These are phyloP conservation scores for Chalaropsis ovoidea DNA, from an alignment of 2,329 filamentous ascomycete species.

Conservation along the genomic window DNA sequence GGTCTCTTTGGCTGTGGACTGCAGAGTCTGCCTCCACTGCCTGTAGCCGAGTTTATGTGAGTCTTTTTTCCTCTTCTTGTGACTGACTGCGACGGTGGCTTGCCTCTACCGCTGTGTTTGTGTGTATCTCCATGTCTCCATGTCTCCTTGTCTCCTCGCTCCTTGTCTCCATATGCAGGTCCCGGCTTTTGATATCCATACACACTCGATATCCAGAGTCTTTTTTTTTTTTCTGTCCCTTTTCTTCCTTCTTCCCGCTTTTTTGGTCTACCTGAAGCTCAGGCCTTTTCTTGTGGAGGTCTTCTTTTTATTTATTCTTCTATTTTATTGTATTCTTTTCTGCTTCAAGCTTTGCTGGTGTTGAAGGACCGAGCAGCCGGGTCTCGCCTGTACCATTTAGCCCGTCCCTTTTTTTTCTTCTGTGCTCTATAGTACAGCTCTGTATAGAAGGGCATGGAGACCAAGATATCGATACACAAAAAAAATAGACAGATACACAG, in stretches of 20 bases:
- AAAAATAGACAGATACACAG: not conserved
- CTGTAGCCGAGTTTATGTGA: not conserved
- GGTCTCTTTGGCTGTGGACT: too few relatives aligned
- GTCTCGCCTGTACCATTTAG: not conserved
- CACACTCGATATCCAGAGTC: not conserved
- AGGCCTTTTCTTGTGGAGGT: not conserved
- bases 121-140: not conserved
- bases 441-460: too few relatives aligned
- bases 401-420: not conserved
- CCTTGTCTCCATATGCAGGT: slow-evolving; percentile 1
- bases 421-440: too few relatives aligned
- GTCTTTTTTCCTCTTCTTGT: not conserved
- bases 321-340: too few relatives aligned
- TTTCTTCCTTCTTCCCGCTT: slow-evolving; percentile 4
- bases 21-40: too few relatives aligned
- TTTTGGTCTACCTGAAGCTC: slow-evolving; percentile 9
- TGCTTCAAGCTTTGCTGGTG: not conserved
- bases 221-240: not conserved
- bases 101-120: not conserved
- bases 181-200: not conserved
- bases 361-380: slow-evolving; percentile 5
- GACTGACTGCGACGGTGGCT: too few relatives aligned
- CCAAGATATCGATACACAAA: not conserved
- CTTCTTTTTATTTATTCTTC: not conserved
- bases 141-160: not conserved